Evolutionary conservation across 371 early-diverging fungal genomes (phyloP), one percentile per base, ranked within the genome.

Genomic region (Saksenaea oblongispora): DNA sequence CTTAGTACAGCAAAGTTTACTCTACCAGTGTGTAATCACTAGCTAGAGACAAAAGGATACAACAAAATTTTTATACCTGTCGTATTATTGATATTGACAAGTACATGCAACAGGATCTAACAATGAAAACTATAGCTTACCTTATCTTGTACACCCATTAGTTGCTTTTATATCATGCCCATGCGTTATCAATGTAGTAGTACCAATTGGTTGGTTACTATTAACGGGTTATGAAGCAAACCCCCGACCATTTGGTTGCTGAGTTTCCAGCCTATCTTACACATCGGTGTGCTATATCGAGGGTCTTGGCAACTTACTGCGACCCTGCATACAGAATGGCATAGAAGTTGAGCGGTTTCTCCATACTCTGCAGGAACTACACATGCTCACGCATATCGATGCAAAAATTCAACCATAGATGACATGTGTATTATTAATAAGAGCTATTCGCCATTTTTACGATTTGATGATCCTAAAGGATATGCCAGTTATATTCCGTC

Each of bases 211-310:
- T n/a, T n/a, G n/a, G n/a, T n/a, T n/a, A n/a, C n/a, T n/a, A n/a
- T n/a, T n/a, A n/a, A n/a, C n/a, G n/a, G n/a, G n/a, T n/a, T n/a
- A n/a, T 66, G 11, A 22, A 53, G 17, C 63, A 70, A n/a, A 24
- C 66, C 13, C 59, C 71, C 15, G 41, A 39, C 13, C 54, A 61
- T 27, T 44, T 61, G 3, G 58, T 51, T 36, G 26, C 63, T 4
- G 66, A 66, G 53, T 71, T 71, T 53, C 67, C 71, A 22, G 64
- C 62, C 17, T 34, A 63, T 4, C 37, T 71, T 5, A 64, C 71
- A 1, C 59, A 71, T 35, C 59, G 57, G 59, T 27, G 64, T 31
- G 71, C 61, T 5, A 36, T 71, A 24, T 66, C 5, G 64, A 66
- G 42, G 8, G 13, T 24, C 13, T 66, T 28, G 62, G 42, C 1